Evolutionary conservation across 2,329 filamentous ascomycete genomes (phyloP), one percentile per base, ranked within the genome.

Genomic region (Cordyceps tenuipes): DNA sequence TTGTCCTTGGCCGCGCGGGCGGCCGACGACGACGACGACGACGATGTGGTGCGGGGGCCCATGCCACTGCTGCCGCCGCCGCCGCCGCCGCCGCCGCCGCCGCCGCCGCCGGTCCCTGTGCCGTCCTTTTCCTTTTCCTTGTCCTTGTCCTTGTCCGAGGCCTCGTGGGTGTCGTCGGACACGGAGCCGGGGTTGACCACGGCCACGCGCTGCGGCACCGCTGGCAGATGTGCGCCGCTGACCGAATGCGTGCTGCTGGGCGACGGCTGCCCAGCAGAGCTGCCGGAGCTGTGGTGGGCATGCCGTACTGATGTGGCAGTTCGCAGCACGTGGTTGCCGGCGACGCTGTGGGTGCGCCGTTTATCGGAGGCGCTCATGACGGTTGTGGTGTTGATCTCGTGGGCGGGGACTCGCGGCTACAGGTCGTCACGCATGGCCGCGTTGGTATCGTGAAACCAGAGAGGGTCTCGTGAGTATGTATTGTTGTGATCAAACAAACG

Each of bases 301-400:
- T 61, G 59, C 6, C 59, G 52, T 5, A 29, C n/a, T n/a, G 53
- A 65, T 9, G 64, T 52, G 4, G 62, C 62, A 6, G 67, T 58
- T 41, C 65, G 66, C 59, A 65, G 63, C 61, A 63, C 61, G 62
- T 67, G 67, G 63, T 64, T 62, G 59, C 68, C 69, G 9, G 46
- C 31, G 21, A 31, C 43, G 56, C 64, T 48, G 43, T 65, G 68
- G 59, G 68, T 71, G 63, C 77, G 76, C 66, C 77, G 76, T 69
- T 77, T 79, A 62, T 80, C 76, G 51, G 76, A 69, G 49, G 70
- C 65, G 63, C 71, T 75, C 76, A 78, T 78, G 54, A 62, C 51
- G 48, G 8, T 21, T 34, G 23, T 52, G 29, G 7, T 2, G 5
- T 44, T 26, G 39, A 41, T 44, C 36, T 57, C 47, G 34, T 51